A percentile compares a stretch with the other conserved stretches of the same genome.
These are phyloP conservation scores for Coemansia sp. DNA, from an alignment of 192 early-diverging fungal species.

Conservation along the genomic window DNA sequence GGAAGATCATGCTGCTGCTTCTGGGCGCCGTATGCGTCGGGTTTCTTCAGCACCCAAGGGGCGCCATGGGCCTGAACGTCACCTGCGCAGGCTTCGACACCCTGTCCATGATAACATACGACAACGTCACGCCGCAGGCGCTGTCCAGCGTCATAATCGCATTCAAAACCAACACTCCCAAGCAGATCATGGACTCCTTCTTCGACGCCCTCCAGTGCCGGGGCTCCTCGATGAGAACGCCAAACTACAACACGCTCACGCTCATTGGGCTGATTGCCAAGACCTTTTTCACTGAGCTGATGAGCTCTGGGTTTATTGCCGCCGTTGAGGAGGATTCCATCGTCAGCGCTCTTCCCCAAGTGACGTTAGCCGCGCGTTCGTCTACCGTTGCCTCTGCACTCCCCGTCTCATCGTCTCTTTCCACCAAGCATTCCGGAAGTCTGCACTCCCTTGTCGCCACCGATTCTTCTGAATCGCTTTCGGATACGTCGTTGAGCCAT, in stretches of 20 bases:
- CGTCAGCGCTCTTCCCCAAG: background rate
- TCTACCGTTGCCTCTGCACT: too few relatives aligned
- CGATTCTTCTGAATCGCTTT: too few relatives aligned
- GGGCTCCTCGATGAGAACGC: conserved; percentile 22
- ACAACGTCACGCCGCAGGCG: conserved; percentile 35
- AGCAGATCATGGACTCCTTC: conserved; percentile 32
- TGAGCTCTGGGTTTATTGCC: conserved; percentile 10
- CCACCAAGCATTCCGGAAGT: too few relatives aligned
- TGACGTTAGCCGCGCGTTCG: too few relatives aligned
- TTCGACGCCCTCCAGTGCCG: conserved; percentile 44
- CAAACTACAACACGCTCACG: conserved; percentile 33
- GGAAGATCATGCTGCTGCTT: background rate
- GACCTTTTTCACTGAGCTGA: conserved; percentile 14
- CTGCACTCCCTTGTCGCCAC: too few relatives aligned
- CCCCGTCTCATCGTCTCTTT: too few relatives aligned
- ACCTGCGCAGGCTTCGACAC: conserved; percentile 34
- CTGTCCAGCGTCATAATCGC: conserved; percentile 18
- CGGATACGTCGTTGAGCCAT: too few relatives aligned
- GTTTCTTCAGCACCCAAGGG: background rate
- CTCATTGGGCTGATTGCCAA: conserved; percentile 17
- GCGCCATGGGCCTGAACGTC: conserved; percentile 14
- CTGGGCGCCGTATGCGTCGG: background rate
- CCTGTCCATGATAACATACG: conserved; percentile 23
- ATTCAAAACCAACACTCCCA: conserved; percentile 17
- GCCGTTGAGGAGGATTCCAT: conserved; percentile 19